These are phyloP conservation scores for Claviceps purpurea DNA, from an alignment of 2,329 filamentous ascomycete genomes.

Conservation along the genomic window DNA sequence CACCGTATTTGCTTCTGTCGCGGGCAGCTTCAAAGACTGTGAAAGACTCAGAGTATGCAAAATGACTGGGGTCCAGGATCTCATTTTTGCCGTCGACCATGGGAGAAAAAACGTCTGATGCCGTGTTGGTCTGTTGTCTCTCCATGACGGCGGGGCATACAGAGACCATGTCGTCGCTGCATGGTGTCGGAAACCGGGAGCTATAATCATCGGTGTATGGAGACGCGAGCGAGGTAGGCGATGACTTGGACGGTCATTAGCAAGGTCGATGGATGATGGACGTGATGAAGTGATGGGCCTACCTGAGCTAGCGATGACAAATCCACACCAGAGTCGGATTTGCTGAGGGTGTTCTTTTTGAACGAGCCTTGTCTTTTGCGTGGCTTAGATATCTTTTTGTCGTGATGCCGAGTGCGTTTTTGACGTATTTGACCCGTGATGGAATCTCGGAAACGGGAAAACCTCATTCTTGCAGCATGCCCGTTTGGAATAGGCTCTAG, in stretches of 20 bases:
- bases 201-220: slow-evolving; percentile 25
- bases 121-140: slow-evolving; percentile 7
- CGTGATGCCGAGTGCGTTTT: slow-evolving; percentile 28
- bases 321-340: slow-evolving; percentile 24
- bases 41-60: slow-evolving; percentile 22
- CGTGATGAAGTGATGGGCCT: slow-evolving; percentile 5
- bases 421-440: slow-evolving; percentile 35
- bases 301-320: slow-evolving; percentile 18
- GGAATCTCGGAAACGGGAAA: slow-evolving; percentile 35
- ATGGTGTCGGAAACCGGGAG: slow-evolving; percentile 36
- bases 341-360: slow-evolving; percentile 24
- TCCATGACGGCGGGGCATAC: slow-evolving; percentile 18
- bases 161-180: slow-evolving; percentile 35
- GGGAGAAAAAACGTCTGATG: slow-evolving; percentile 3
- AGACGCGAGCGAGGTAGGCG: slow-evolving; percentile 23
- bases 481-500: slow-evolving; percentile 43
- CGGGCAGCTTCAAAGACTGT: slow-evolving; percentile 28
- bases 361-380: slow-evolving; percentile 20
- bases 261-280: neutral
- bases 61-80: slow-evolving; percentile 15
- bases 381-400: slow-evolving; percentile 33
- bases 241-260: slow-evolving; percentile 16
- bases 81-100: slow-evolving; percentile 13
- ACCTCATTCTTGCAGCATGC: slow-evolving; percentile 48
- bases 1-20: slow-evolving; percentile 23